A percentile compares a stretch with the other conserved stretches of the same genome.
These are phyloP conservation scores for Trametes polyzona DNA, from an alignment of 1,284 basidiomycete genomes.

Conservation along the genomic window DNA sequence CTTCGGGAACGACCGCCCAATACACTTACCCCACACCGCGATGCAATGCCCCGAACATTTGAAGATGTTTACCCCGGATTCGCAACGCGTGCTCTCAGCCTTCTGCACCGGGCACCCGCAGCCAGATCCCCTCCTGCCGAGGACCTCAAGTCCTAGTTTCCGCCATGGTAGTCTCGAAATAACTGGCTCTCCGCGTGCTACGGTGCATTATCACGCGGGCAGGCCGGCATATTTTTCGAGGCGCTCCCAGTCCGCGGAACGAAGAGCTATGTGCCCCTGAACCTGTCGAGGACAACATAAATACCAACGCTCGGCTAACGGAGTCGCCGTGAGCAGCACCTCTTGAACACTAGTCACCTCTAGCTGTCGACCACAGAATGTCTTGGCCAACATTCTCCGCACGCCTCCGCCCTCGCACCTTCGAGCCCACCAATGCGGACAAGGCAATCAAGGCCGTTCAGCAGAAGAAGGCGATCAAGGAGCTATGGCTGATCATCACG, in stretches of 20 bases:
- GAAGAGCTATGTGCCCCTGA: slow-evolving; percentile 1
- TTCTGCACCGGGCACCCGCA: slow-evolving; percentile 16
- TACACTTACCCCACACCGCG: slow-evolving; percentile 27
- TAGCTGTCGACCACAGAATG: slow-evolving; percentile 17
- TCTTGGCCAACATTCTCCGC: slow-evolving; percentile 15
- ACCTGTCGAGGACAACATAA: slow-evolving; percentile 21
- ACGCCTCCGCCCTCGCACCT: slow-evolving; percentile 19
- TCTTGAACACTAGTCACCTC: slow-evolving; percentile 9
- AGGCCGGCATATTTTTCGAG: slow-evolving; percentile 11
- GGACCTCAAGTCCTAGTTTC: slow-evolving; percentile 11
- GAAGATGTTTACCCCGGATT: slow-evolving; percentile 34
- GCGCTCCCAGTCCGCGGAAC: not conserved
- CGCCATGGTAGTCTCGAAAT: slow-evolving; percentile 15
- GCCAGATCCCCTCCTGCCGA: slow-evolving; percentile 10
- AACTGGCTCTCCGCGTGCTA: slow-evolving; percentile 13
- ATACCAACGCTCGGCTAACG: slow-evolving; percentile 15
- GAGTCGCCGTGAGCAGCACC: slow-evolving; percentile 6
- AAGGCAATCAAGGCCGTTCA: slow-evolving; percentile 31
- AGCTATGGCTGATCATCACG: slow-evolving; percentile 43
- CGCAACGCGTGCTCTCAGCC: slow-evolving; percentile 10
- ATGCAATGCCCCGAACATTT: slow-evolving; percentile 36
- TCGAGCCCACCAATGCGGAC: slow-evolving; percentile 32
- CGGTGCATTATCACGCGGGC: slow-evolving; percentile 23
- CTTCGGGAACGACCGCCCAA: slow-evolving; percentile 4
- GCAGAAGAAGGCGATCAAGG: slow-evolving; percentile 35